Conservation (phyloP, 1,284 basidiomycete genomes). For the Wolfiporia cocos region DNA sequence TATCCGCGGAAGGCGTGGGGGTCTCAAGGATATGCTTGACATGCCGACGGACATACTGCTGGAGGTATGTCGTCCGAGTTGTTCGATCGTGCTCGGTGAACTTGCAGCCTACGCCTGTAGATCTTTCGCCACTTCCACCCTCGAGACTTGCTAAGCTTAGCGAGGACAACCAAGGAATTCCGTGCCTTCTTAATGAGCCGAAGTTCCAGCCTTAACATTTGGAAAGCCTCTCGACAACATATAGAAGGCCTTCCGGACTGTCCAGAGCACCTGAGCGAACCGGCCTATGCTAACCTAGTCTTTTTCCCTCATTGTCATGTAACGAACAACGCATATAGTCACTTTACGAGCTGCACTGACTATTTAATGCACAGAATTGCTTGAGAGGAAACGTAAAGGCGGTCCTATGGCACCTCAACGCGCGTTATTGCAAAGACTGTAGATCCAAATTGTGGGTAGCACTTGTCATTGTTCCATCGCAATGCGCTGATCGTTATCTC, state of each 20-base stretch:
- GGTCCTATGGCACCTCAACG: constrained; percentile 10
- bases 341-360: neutral
- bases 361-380: constrained; percentile 8
- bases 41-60: constrained; percentile 12
- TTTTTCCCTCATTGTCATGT: constrained; percentile 17
- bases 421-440: constrained; percentile 11
- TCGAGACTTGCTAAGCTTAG: constrained; percentile 12
- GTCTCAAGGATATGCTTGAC: constrained; percentile 8
- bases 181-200: constrained; percentile 36
- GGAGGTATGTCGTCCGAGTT: constrained; percentile 4
- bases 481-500: no score
- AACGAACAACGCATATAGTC: neutral
- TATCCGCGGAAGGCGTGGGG: constrained; percentile 7
- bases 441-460: no score
- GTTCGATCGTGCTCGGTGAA: neutral
- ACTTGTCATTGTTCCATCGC: no score
- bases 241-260: constrained; percentile 20
- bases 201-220: constrained; percentile 5
- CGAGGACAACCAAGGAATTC: constrained; percentile 12
- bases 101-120: constrained; percentile 3
- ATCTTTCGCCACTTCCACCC: constrained; percentile 12
- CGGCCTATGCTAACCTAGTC: constrained; percentile 23
- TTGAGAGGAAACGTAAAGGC: constrained; percentile 8
- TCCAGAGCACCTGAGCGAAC: constrained; percentile 28
- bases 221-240: constrained; percentile 13